Conservation (phyloP, 345 rosid species). For the Linum tenue region DNA sequence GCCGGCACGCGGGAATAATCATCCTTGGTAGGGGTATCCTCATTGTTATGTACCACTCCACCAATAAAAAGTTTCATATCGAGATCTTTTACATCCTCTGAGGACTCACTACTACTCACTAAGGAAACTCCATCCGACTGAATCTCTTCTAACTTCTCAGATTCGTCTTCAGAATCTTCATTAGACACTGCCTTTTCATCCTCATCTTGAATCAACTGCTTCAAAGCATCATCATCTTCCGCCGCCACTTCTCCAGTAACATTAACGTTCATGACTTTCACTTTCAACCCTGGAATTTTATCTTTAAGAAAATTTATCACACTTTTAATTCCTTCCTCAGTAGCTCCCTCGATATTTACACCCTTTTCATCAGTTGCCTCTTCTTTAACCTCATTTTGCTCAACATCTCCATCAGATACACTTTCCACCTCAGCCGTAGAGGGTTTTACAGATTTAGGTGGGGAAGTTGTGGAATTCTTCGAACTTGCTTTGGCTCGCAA, state of each 20-base stretch:
- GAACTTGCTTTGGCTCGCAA: conserved; percentile 52
- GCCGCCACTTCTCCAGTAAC: conserved; percentile 41
- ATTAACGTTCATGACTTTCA: conserved; percentile 61
- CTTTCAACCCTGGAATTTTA: conserved; percentile 84
- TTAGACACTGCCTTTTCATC: conserved; percentile 38
- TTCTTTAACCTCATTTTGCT: conserved; percentile 48
- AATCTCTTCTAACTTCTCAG: conserved; percentile 47
- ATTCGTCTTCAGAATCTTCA: conserved; percentile 51
- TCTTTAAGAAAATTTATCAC: conserved; percentile 88
- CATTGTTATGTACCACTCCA: conserved; percentile 71
- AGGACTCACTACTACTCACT: conserved; percentile 28
- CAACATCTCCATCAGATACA: conserved; percentile 40
- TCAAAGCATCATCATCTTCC: conserved; percentile 44
- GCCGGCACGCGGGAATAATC: conserved; percentile 72
- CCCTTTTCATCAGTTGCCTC: conserved; percentile 59
- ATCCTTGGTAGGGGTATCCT: conserved; percentile 53
- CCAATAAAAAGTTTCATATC: conserved; percentile 77
- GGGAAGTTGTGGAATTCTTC: conserved; percentile 25
- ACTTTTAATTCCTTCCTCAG: conserved; percentile 87
- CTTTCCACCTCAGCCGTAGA: conserved; percentile 39
- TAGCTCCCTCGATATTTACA: conserved; percentile 59
- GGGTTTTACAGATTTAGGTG: conserved; percentile 37
- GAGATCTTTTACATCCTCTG: conserved; percentile 45
- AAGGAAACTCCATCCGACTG: conserved; percentile 42
- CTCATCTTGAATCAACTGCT: conserved; percentile 55